Base-by-base conservation (phyloP, 495 filamentous ascomycete species). In the Penicillium roqueforti region DNA sequence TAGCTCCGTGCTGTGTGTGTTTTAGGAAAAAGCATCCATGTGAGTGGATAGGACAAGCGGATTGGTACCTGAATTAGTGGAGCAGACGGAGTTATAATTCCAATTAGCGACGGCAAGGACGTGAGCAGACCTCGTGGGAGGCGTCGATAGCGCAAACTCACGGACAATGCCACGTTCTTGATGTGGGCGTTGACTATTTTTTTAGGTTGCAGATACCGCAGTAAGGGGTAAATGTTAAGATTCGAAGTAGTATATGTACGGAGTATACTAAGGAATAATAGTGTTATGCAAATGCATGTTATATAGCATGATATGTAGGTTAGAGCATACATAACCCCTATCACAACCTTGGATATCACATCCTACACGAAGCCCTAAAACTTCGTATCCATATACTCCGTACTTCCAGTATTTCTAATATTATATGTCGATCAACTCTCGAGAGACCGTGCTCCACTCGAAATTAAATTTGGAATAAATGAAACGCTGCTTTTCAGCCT, bases 181-280 rank as follows among this genome's bases (percentile, higher is more conserved):
- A 40, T 1, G 8, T 40, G 5, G 38, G 44, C 37, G 53, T 31
- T 31, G 32, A 36, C n/a, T 51, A 50, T 37, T 37, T 34, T 57
- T 54, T 57, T 54, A 58, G 55, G 50, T 57, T 56, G 43, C 36
- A 18, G 40, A 25, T 42, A 7, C 53, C 54, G 48, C 41, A 40
- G 54, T 41, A 57, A 57, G 54, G 55, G 55, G 50, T 31, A 20
- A 46, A n/a, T n/a, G n/a, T n/a, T n/a, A n/a, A n/a, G n/a, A n/a
- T n/a, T n/a, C n/a, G n/a, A n/a, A n/a, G n/a, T n/a, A n/a, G n/a
- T n/a, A n/a, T n/a, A n/a, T n/a, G n/a, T n/a, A n/a, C n/a, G n/a
- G n/a, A n/a, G n/a, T n/a, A n/a, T n/a, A n/a, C n/a, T n/a, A n/a
- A n/a, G n/a, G n/a, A n/a, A 36, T 36, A 36, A 16, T 36, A 36